phyloP scores from a whole-genome alignment of 2,329 filamentous ascomycete genomes.

The Plectosphaerella plurivora region DNA sequence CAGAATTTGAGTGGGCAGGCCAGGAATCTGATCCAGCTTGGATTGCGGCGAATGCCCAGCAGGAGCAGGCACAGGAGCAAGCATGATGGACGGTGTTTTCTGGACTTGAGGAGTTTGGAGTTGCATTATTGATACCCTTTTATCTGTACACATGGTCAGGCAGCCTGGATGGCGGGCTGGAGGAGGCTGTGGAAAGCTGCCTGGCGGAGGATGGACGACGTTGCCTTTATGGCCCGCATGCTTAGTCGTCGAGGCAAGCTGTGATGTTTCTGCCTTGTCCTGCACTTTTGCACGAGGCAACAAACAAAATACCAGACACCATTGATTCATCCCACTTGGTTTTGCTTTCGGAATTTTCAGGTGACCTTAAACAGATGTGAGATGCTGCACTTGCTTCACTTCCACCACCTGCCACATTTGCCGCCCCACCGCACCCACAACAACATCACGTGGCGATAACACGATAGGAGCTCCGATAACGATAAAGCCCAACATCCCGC shows the following conservation, averaged over 20 bases:
- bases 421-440: no score
- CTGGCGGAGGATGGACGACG: not conserved
- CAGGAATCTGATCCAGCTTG: conserved; percentile 12
- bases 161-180: not conserved
- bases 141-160: not conserved
- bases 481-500: conserved; percentile 8
- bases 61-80: not conserved
- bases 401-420: conserved; percentile 2
- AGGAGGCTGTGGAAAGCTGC: not conserved
- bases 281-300: no score
- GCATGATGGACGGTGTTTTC: conserved; percentile 4
- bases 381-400: not conserved
- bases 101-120: conserved; percentile 8
- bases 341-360: not conserved
- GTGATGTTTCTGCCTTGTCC: no score
- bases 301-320: not conserved
- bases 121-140: conserved; percentile 3
- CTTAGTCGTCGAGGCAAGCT: not conserved
- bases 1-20: conserved; percentile 37
- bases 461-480: not conserved
- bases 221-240: not conserved
- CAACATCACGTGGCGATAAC: conserved; percentile 10
- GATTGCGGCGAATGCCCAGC: not conserved
- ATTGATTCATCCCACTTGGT: not conserved
- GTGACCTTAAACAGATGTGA: no score